A percentile compares a stretch with the other conserved stretches of the same genome.
These are phyloP conservation scores for Aspergillus brunneoviolaceus DNA, from an alignment of 2,329 filamentous ascomycete genomes.

Conservation along the genomic window DNA sequence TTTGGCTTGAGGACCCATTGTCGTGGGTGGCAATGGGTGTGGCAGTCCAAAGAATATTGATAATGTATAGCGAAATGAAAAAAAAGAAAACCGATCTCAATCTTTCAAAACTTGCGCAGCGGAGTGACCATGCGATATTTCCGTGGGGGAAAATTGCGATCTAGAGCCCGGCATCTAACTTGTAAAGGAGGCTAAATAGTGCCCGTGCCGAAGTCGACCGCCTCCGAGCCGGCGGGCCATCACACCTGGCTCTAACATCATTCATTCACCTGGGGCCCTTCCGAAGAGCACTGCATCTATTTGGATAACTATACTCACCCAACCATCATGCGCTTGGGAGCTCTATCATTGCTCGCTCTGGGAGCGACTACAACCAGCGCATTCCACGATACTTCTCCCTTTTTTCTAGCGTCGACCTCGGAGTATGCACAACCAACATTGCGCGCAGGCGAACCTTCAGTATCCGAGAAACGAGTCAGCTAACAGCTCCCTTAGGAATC, in stretches of 20 bases:
- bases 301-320: constrained; percentile 13
- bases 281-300: constrained; percentile 16
- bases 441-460: constrained; percentile 9
- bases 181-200: constrained; percentile 26
- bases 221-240: constrained; percentile 30
- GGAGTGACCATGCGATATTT: not conserved
- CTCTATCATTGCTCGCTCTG: constrained; percentile 49
- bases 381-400: constrained; percentile 84
- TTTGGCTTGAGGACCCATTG: constrained; percentile 61
- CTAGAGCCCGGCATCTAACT: constrained; percentile 6
- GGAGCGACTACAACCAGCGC: constrained; percentile 63
- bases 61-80: not conserved
- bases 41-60: not conserved
- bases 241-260: constrained; percentile 30
- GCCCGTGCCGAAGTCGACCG: constrained; percentile 30
- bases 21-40: not conserved
- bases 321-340: constrained; percentile 44
- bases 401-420: constrained; percentile 81
- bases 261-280: constrained; percentile 20
- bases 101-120: not conserved
- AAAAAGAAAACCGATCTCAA: not conserved
- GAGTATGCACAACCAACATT: constrained; percentile 57
- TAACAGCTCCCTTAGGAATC: constrained; percentile 36
- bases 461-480: constrained; percentile 15
- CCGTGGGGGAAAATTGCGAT: constrained; percentile 6